Conservation (phyloP, 768 basidiomycete genomes). For the Rhodotorula taiwanensis region DNA sequence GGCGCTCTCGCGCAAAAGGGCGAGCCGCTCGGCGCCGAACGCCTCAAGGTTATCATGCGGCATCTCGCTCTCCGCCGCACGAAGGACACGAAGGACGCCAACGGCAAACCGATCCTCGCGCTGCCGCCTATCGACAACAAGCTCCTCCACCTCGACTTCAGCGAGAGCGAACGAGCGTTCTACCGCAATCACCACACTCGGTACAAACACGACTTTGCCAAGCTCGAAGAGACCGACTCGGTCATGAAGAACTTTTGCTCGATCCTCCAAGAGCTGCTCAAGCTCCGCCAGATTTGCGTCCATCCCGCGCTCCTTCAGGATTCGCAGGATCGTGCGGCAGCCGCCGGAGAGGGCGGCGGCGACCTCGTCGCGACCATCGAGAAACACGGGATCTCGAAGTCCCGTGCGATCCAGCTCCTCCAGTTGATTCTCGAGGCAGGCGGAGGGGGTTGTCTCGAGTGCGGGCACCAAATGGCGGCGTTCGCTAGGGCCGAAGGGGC, state of each 20-base stretch:
- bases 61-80: conserved; percentile 93
- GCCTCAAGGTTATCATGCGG: conserved; percentile 95
- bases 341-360: conserved; percentile 47
- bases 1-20: conserved; percentile 61
- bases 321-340: conserved; percentile 43
- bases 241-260: conserved; percentile 98
- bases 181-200: conserved; percentile 84
- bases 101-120: conserved; percentile 76
- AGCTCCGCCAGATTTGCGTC: conserved; percentile 95
- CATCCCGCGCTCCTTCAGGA: conserved; percentile 77
- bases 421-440: conserved; percentile 76
- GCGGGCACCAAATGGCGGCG: conserved; percentile 65
- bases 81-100: conserved; percentile 73
- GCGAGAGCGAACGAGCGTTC: conserved; percentile 69
- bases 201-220: conserved; percentile 84
- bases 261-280: conserved; percentile 90
- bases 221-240: conserved; percentile 77
- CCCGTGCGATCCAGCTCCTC: conserved; percentile 72
- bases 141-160: conserved; percentile 75
- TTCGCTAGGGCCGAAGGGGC: conserved; percentile 31
- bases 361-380: conserved; percentile 68
- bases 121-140: conserved; percentile 88
- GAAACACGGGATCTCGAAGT: conserved; percentile 66
- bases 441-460: conserved; percentile 82
- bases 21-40: conserved; percentile 69